Evolutionary conservation across 805 yeast genomes (phyloP).

Genomic region (Saturnispora galanensis): DNA sequence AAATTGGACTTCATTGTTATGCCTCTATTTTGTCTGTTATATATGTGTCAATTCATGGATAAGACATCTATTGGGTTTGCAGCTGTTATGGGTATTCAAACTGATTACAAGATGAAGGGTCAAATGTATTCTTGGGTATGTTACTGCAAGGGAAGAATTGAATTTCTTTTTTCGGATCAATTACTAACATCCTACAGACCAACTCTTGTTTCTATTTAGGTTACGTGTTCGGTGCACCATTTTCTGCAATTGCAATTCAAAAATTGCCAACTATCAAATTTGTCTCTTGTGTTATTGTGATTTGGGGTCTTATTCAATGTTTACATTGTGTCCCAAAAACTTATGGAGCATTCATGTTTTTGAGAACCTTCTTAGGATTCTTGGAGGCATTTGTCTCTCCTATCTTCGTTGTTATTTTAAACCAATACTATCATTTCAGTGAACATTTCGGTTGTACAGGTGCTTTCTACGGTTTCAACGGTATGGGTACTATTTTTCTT

Average conservation of each 20-base stretch:
- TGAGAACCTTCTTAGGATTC: slow-evolving; percentile 28
- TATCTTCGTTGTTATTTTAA: slow-evolving; percentile 17
- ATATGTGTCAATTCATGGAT: slow-evolving; percentile 34
- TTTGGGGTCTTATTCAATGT: slow-evolving; percentile 28
- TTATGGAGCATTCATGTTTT: slow-evolving; percentile 27
- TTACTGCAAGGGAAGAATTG: too few relatives aligned
- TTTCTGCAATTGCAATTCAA: slow-evolving; percentile 33
- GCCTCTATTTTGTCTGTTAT: slow-evolving; percentile 29
- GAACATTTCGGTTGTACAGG: slow-evolving; percentile 32
- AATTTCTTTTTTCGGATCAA: too few relatives aligned
- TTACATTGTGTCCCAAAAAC: slow-evolving; percentile 23
- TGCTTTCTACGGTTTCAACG: slow-evolving; percentile 30
- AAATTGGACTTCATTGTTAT: slow-evolving; percentile 29
- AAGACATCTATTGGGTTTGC: slow-evolving; percentile 31
- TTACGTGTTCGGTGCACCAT: slow-evolving; percentile 20
- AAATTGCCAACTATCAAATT: slow-evolving; percentile 26
- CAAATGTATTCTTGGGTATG: slow-evolving; percentile 21
- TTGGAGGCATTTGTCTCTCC: slow-evolving; percentile 24
- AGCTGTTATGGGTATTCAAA: slow-evolving; percentile 19
- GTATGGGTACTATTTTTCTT: slow-evolving; percentile 9
- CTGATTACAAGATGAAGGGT: slow-evolving; percentile 21
- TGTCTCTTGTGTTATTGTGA: slow-evolving; percentile 19
- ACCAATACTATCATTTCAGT: slow-evolving; percentile 36
- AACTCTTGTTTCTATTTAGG: slow-evolving; percentile 28
- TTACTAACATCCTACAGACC: slow-evolving; percentile 12